Conservation (phyloP, 164 flowering plant genomes). For the Vitis labrusca region DNA sequence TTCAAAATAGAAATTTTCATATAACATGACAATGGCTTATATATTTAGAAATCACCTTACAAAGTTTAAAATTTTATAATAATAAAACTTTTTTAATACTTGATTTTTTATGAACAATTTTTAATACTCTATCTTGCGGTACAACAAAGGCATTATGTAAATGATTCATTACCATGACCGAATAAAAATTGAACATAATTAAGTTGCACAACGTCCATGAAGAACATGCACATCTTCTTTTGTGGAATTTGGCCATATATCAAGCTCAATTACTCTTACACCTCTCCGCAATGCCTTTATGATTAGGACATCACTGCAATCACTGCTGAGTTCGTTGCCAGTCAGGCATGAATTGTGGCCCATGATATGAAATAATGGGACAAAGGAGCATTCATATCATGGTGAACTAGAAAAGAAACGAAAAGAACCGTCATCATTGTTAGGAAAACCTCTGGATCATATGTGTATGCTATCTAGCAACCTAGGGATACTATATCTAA, state of each 20-base stretch:
- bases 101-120: too few relatives aligned
- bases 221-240: constrained; percentile 40
- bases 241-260: constrained; percentile 49
- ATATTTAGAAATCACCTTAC: too few relatives aligned
- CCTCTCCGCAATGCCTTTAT: constrained; percentile 44
- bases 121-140: neutral
- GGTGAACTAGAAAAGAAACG: constrained; percentile 31
- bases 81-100: too few relatives aligned
- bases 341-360: constrained; percentile 55
- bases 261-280: constrained; percentile 49
- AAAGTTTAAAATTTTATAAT: too few relatives aligned
- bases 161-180: neutral
- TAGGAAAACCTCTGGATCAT: too few relatives aligned
- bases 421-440: neutral
- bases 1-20: too few relatives aligned
- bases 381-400: constrained; percentile 51
- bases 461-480: too few relatives aligned
- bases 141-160: neutral
- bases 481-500: too few relatives aligned
- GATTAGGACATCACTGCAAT: constrained; percentile 46
- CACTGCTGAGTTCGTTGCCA: constrained; percentile 52
- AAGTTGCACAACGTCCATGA: constrained; percentile 45
- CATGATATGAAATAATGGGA: constrained; percentile 50
- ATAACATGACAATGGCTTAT: too few relatives aligned
- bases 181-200: neutral